phyloP scores from a whole-genome alignment of 768 basidiomycete species.

The Trametes meyenii region DNA sequence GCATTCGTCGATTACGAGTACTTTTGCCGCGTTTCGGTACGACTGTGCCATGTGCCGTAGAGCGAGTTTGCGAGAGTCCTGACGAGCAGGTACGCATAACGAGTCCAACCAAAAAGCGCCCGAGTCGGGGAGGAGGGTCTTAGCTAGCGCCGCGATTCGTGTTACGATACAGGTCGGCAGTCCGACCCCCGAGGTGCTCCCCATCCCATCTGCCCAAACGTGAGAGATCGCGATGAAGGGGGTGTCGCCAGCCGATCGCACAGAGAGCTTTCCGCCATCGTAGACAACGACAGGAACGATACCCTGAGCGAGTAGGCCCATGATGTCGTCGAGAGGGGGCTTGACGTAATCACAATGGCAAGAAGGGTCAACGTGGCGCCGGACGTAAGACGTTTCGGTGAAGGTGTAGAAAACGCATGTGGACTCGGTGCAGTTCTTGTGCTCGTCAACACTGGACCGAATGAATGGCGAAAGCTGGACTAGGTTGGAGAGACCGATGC shows the following conservation, averaged over 20 bases:
- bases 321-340: conserved; percentile 10
- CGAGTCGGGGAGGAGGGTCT: conserved; percentile 8
- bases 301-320: not conserved
- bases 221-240: conserved; percentile 9
- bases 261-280: not conserved
- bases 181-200: conserved; percentile 19
- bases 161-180: conserved; percentile 16
- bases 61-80: conserved; percentile 6
- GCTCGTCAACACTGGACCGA: not conserved
- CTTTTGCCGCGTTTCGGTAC: conserved; percentile 11
- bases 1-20: conserved; percentile 17
- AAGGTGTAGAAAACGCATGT: conserved; percentile 11
- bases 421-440: not conserved
- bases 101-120: conserved; percentile 24
- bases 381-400: not conserved
- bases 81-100: conserved; percentile 16
- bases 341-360: conserved; percentile 7
- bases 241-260: not conserved
- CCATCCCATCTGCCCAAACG: conserved; percentile 11
- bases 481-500: no score
- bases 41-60: conserved; percentile 21
- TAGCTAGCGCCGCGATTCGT: conserved; percentile 5
- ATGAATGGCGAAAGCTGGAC: not conserved
- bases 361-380: conserved; percentile 4
- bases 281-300: not conserved